Evolutionary conservation across 179 eudicot species (phyloP).

Genomic region (Nepenthes alata): DNA sequence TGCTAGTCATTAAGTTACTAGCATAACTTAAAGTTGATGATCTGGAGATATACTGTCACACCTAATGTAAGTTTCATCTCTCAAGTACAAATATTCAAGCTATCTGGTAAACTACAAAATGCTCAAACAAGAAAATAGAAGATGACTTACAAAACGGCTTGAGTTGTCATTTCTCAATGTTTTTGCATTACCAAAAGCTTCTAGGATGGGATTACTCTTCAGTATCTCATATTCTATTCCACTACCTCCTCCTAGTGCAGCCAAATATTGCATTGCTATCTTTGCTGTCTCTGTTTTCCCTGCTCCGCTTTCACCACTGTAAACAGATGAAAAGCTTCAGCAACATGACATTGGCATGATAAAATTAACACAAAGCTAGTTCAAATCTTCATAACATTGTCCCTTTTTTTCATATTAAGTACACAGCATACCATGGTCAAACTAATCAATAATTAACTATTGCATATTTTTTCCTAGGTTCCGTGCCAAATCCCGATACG

Average conservation of each 20-base stretch:
- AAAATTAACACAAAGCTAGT: too few relatives aligned
- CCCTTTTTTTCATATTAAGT: too few relatives aligned
- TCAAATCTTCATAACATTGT: too few relatives aligned
- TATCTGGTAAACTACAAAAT: not conserved
- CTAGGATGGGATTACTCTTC: conserved; percentile 86
- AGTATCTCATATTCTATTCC: conserved; percentile 90
- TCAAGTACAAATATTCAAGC: not conserved
- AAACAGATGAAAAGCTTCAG: conserved; percentile 5
- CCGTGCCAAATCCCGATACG: too few relatives aligned
- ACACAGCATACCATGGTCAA: too few relatives aligned
- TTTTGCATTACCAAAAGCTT: conserved; percentile 98
- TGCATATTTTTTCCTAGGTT: too few relatives aligned
- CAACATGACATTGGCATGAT: not conserved
- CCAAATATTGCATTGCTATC: conserved; percentile 99
- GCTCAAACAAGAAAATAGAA: conserved; percentile 3
- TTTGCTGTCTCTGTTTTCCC: conserved; percentile 99
- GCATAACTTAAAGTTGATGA: not conserved
- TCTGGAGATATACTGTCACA: not conserved
- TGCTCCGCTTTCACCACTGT: conserved; percentile 98
- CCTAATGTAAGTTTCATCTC: not conserved
- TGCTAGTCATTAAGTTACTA: conserved; percentile 2
- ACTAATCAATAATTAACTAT: too few relatives aligned
- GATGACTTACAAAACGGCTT: conserved; percentile 85
- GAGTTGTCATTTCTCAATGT: conserved; percentile 88
- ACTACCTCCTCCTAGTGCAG: conserved; percentile 96